Evolutionary conservation across 805 yeast genomes (phyloP).

Genomic region (Metschnikowia vanudenii): DNA sequence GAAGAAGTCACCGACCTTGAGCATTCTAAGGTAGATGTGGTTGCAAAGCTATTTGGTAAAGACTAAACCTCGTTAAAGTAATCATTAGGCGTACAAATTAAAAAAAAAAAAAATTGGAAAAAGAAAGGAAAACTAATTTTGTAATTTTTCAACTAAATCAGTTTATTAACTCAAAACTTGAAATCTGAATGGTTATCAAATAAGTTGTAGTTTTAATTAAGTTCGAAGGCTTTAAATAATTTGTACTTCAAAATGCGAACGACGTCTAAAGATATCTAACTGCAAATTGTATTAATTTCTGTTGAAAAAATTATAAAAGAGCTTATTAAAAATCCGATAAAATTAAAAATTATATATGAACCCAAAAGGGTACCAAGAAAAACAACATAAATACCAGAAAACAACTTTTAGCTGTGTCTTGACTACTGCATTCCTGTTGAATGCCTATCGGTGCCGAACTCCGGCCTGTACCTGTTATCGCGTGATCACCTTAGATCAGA

Average conservation of each 20-base stretch:
- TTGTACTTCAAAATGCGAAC: no score
- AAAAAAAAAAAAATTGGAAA: background rate
- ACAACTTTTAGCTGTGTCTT: background rate
- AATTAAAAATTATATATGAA: no score
- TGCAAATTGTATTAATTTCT: no score
- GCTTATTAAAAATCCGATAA: background rate
- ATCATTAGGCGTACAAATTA: background rate
- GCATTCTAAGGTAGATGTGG: conserved; percentile 16
- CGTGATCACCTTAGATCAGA: conserved; percentile 1
- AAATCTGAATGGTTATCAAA: no score
- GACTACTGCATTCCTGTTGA: background rate
- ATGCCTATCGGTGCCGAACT: background rate
- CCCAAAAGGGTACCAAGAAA: background rate
- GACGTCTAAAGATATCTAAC: no score
- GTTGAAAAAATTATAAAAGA: no score
- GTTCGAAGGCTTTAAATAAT: no score
- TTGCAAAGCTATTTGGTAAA: conserved; percentile 17
- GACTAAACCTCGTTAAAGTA: background rate
- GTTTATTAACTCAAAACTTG: no score
- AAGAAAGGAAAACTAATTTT: no score
- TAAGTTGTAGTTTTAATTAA: no score
- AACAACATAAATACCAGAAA: background rate
- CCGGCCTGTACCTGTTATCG: conserved; percentile 5
- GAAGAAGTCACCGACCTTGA: background rate
- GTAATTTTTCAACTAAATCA: no score